Evolutionary conservation across 2,329 filamentous ascomycete species (phyloP).

Genomic region (Calonectria hongkongensis): DNA sequence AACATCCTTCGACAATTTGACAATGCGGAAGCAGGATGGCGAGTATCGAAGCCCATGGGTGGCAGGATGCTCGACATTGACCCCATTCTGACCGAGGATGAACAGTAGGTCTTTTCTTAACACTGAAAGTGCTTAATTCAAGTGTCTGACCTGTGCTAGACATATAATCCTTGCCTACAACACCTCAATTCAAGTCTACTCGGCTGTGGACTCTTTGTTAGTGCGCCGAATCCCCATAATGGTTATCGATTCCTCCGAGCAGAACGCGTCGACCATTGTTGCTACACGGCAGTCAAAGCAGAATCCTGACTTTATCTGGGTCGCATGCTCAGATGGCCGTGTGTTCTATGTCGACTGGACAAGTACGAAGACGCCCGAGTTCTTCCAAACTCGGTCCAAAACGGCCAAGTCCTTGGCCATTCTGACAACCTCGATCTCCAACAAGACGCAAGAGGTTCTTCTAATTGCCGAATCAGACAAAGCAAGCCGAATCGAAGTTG

Average conservation of each 20-base stretch:
- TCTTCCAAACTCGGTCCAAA: constrained; percentile 64
- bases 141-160: constrained; percentile 64
- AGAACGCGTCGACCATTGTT: constrained; percentile 60
- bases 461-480: constrained; percentile 67
- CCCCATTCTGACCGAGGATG: constrained; percentile 76
- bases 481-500: constrained; percentile 60
- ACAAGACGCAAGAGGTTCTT: constrained; percentile 65
- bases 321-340: constrained; percentile 74
- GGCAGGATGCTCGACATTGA: constrained; percentile 80
- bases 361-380: constrained; percentile 62
- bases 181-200: constrained; percentile 87
- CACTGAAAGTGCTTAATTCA: neutral
- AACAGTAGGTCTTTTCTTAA: constrained; percentile 68
- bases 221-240: constrained; percentile 80
- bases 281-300: constrained; percentile 63
- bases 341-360: constrained; percentile 77
- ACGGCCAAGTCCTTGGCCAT: constrained; percentile 69
- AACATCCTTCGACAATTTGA: constrained; percentile 55
- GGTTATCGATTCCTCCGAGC: constrained; percentile 53
- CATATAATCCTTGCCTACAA: constrained; percentile 85
- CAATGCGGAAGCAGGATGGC: constrained; percentile 69
- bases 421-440: constrained; percentile 61
- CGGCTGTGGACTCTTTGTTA: constrained; percentile 86
- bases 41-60: constrained; percentile 78
- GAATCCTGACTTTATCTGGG: constrained; percentile 72